phyloP scores from a whole-genome alignment of 371 early-diverging fungal genomes.

The Batkoa obscura region DNA sequence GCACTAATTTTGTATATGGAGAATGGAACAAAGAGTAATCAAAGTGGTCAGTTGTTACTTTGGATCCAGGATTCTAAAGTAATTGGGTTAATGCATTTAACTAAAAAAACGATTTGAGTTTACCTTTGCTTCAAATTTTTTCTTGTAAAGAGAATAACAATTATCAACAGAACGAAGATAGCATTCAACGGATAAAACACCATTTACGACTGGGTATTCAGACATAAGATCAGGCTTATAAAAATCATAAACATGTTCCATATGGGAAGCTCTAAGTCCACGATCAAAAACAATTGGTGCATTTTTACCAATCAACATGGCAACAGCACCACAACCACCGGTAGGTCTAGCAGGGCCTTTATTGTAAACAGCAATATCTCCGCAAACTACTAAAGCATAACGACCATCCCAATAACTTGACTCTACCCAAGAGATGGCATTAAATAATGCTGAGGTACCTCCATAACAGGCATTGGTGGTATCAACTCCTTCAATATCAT shows the following conservation, averaged over 20 bases:
- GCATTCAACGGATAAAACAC: constrained; percentile 76
- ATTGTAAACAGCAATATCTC: constrained; percentile 94
- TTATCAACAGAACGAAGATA: constrained; percentile 81
- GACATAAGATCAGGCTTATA: constrained; percentile 92
- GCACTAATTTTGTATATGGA: constrained; percentile 90
- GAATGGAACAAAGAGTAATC: constrained; percentile 88
- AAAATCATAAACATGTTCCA: constrained; percentile 96
- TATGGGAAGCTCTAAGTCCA: constrained; percentile 75
- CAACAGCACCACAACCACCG: constrained; percentile 89
- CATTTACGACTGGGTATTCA: constrained; percentile 93
- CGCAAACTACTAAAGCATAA: constrained; percentile 80
- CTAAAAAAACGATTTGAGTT: constrained; percentile 12
- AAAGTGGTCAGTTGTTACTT: constrained; percentile 38
- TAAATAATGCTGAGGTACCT: constrained; percentile 91
- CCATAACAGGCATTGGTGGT: constrained; percentile 98
- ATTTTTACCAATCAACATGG: constrained; percentile 84
- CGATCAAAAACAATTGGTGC: constrained; percentile 86
- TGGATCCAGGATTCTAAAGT: constrained; percentile 11
- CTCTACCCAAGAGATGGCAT: constrained; percentile 91
- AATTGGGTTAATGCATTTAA: neutral
- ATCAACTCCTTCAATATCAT: constrained; percentile 87
- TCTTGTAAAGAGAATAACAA: constrained; percentile 66
- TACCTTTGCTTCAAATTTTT: constrained; percentile 35
- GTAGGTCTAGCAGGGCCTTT: constrained; percentile 83
- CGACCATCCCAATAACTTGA: constrained; percentile 86